Conservation (phyloP, 2,329 filamentous ascomycete genomes). For the Monosporascus sp. region DNA sequence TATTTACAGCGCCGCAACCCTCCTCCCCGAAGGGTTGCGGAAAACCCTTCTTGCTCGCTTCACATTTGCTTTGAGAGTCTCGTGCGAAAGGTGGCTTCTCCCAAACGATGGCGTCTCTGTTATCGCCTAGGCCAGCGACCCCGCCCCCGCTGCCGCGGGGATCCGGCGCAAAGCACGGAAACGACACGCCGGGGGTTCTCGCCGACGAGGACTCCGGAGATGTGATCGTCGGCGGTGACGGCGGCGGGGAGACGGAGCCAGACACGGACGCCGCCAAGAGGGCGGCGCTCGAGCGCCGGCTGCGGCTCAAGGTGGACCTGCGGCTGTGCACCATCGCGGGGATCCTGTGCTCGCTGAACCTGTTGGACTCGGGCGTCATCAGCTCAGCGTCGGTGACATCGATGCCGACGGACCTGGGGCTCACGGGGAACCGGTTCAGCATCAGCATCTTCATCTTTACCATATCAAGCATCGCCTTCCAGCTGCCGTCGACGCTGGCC, state of each 20-base stretch:
- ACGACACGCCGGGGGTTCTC: neutral
- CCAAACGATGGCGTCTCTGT: neutral
- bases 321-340: conserved; percentile 66
- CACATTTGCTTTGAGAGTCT: no score
- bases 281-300: conserved; percentile 18
- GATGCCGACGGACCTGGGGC: conserved; percentile 58
- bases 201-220: neutral
- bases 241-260: conserved; percentile 1
- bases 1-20: neutral
- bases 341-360: conserved; percentile 63
- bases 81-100: neutral
- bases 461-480: conserved; percentile 61
- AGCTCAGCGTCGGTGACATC: conserved; percentile 64
- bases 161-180: neutral
- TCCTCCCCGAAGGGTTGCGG: neutral
- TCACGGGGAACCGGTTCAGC: conserved; percentile 62
- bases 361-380: conserved; percentile 66
- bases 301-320: conserved; percentile 59
- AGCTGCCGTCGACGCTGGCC: conserved; percentile 62
- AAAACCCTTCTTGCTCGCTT: no score
- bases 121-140: neutral
- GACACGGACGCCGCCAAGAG: conserved; percentile 3
- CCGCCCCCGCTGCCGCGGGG: neutral
- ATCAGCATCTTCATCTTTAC: conserved; percentile 72
- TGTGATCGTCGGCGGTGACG: neutral